phyloP scores from a whole-genome alignment of 2,329 filamentous ascomycete genomes.

The Nemania diffusa region DNA sequence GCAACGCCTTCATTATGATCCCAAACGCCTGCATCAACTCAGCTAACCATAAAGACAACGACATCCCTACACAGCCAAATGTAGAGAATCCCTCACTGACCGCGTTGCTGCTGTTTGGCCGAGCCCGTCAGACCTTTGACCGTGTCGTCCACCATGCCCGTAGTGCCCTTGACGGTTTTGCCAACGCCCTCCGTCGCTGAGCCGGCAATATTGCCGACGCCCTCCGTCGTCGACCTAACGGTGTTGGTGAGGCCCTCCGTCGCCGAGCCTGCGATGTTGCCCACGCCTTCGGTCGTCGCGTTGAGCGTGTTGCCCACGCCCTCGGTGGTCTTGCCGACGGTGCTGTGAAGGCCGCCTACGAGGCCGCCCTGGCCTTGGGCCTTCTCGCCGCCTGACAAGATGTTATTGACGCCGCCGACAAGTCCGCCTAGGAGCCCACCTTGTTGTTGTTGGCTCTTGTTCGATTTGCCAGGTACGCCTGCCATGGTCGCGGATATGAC shows the following conservation, averaged over 20 bases:
- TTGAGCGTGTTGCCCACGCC: conserved; percentile 43
- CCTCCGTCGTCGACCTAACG: conserved; percentile 48
- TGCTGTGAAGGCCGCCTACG: conserved; percentile 47
- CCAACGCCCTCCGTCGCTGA: conserved; percentile 50
- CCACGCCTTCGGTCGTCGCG: conserved; percentile 47
- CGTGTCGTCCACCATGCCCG: conserved; percentile 42
- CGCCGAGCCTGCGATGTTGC: conserved; percentile 45
- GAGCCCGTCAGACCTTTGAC: conserved; percentile 41
- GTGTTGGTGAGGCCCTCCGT: conserved; percentile 47
- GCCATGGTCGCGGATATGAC: conserved; percentile 13
- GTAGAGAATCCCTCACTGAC: conserved; percentile 4
- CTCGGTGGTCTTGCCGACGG: conserved; percentile 51
- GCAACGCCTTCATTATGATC: not conserved
- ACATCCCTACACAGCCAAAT: not conserved
- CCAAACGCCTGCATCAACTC: conserved; percentile 20
- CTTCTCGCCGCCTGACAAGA: conserved; percentile 53
- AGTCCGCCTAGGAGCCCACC: conserved; percentile 51
- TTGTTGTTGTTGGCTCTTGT: conserved; percentile 30
- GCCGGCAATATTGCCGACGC: conserved; percentile 42
- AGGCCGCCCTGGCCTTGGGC: conserved; percentile 53
- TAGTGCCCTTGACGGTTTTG: conserved; percentile 46
- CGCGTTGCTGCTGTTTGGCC: conserved; percentile 27
- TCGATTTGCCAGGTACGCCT: conserved; percentile 26
- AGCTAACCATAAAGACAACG: not conserved
- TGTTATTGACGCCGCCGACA: conserved; percentile 51